Percentiles rank a stretch among this genome's conserved stretches.
These are phyloP conservation scores for Gyromitra esculenta DNA, from an alignment of 2,329 filamentous ascomycete species.

Conservation along the genomic window DNA sequence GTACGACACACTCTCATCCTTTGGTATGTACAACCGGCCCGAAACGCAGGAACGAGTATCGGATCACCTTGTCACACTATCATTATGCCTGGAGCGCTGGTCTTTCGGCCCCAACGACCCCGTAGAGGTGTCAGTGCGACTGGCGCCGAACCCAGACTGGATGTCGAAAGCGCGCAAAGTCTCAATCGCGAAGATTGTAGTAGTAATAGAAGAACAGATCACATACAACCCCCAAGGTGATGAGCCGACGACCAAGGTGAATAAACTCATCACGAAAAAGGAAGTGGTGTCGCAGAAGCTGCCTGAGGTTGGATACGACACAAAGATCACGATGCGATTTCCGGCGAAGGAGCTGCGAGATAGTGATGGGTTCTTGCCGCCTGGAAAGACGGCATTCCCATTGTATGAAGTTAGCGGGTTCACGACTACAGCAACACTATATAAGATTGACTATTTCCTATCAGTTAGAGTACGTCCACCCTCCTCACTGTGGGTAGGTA, in stretches of 20 bases:
- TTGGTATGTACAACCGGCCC: conserved; percentile 98
- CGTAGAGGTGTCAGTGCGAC: conserved; percentile 93
- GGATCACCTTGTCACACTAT: conserved; percentile 90
- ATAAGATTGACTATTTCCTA: conserved; percentile 98
- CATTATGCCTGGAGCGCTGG: conserved; percentile 92
- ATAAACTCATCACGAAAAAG: conserved; percentile 83
- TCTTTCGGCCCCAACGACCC: conserved; percentile 96
- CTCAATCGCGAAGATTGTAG: conserved; percentile 91
- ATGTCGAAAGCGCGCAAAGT: conserved; percentile 88
- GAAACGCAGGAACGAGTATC: conserved; percentile 85
- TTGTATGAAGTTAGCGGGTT: conserved; percentile 89
- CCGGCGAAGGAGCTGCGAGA: conserved; percentile 89
- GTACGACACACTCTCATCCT: conserved; percentile 96
- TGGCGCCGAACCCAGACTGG: conserved; percentile 93
- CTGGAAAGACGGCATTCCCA: conserved; percentile 87
- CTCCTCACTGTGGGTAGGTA: neutral
- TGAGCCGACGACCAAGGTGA: conserved; percentile 88
- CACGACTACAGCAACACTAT: conserved; percentile 90
- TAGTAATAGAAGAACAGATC: conserved; percentile 95
- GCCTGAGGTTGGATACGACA: conserved; percentile 90
- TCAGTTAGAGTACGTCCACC: conserved; percentile 78
- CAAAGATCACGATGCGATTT: conserved; percentile 89
- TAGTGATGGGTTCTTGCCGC: conserved; percentile 83
- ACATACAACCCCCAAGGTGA: conserved; percentile 99
- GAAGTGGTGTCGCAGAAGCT: conserved; percentile 84